Percentiles rank a stretch among this genome's conserved stretches.
Conservation (phyloP, 2,329 filamentous ascomycete genomes). For the Penicillium vulpinum region DNA sequence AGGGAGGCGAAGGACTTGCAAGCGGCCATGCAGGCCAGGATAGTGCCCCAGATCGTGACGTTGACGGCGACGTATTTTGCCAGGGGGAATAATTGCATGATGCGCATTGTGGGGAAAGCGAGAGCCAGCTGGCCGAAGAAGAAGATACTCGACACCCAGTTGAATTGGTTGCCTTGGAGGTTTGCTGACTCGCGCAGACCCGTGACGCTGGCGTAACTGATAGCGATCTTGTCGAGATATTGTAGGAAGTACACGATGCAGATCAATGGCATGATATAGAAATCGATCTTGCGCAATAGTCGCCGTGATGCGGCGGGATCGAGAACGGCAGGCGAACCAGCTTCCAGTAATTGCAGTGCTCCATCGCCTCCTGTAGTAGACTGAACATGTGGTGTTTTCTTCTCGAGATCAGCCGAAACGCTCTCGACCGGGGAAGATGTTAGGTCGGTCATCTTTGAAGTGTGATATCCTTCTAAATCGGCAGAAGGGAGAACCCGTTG, state of each 20-base stretch:
- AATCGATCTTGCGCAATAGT: slow-evolving; percentile 31
- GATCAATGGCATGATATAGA: slow-evolving; percentile 33
- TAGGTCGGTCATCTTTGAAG: background rate
- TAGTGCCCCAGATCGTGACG: slow-evolving; percentile 38
- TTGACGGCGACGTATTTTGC: slow-evolving; percentile 42
- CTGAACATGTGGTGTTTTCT: background rate
- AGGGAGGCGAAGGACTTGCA: slow-evolving; percentile 53
- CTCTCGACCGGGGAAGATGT: background rate
- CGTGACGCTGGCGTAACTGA: slow-evolving; percentile 31
- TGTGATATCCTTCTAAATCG: background rate
- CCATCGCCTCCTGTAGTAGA: slow-evolving; percentile 1
- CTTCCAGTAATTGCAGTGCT: slow-evolving; percentile 4
- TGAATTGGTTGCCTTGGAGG: slow-evolving; percentile 46
- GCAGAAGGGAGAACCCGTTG: background rate
- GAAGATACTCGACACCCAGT: slow-evolving; percentile 42
- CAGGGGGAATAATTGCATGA: slow-evolving; percentile 43
- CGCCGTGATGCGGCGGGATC: slow-evolving; percentile 12
- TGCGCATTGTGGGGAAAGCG: slow-evolving; percentile 41
- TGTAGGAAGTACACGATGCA: slow-evolving; percentile 35
- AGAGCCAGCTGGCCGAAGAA: slow-evolving; percentile 30
- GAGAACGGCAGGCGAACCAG: background rate
- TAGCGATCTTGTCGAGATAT: slow-evolving; percentile 30
- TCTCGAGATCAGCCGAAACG: background rate
- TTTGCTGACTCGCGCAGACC: slow-evolving; percentile 33
- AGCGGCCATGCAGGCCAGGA: slow-evolving; percentile 19